Conservation (phyloP, 225 moss, liverwort and hornwort species). For the Sphagnum tenellum region DNA sequence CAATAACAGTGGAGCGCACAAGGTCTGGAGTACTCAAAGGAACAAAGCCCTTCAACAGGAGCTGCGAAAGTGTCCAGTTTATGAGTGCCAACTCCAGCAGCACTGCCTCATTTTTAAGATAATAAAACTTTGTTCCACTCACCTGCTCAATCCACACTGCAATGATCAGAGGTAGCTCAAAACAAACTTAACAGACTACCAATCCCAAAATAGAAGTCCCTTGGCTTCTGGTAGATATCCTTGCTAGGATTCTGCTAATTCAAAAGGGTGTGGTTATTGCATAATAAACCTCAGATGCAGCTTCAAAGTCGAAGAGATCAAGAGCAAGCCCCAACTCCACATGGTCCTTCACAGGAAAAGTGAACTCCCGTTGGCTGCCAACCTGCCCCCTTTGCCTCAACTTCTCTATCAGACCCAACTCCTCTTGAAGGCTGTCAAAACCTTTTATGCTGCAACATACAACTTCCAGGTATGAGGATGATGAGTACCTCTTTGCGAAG, state of each 20-base stretch:
- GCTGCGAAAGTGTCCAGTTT: conserved; percentile 80
- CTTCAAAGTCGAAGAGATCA: conserved; percentile 87
- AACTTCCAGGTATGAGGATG: neutral
- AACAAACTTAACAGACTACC: no score
- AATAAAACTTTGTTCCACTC: conserved; percentile 94
- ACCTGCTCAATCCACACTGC: conserved; percentile 30
- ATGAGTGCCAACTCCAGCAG: conserved; percentile 94
- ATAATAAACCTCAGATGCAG: conserved; percentile 65
- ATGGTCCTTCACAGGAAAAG: conserved; percentile 71
- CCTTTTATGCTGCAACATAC: no score
- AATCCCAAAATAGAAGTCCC: no score
- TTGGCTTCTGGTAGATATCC: no score
- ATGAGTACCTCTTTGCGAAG: conserved; percentile 61
- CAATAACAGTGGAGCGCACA: conserved; percentile 76
- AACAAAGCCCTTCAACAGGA: conserved; percentile 65
- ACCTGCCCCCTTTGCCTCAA: conserved; percentile 34
- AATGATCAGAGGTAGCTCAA: no score
- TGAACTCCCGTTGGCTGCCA: conserved; percentile 59
- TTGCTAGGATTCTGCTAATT: no score
- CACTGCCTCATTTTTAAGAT: conserved; percentile 95
- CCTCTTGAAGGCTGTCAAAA: no score
- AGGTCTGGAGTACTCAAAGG: conserved; percentile 90
- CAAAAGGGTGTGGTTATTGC: no score
- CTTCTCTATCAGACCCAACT: conserved; percentile 8
- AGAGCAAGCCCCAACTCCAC: conserved; percentile 79